Base-by-base conservation (phyloP, 495 filamentous ascomycete genomes). In the Penicillium coffeae region DNA sequence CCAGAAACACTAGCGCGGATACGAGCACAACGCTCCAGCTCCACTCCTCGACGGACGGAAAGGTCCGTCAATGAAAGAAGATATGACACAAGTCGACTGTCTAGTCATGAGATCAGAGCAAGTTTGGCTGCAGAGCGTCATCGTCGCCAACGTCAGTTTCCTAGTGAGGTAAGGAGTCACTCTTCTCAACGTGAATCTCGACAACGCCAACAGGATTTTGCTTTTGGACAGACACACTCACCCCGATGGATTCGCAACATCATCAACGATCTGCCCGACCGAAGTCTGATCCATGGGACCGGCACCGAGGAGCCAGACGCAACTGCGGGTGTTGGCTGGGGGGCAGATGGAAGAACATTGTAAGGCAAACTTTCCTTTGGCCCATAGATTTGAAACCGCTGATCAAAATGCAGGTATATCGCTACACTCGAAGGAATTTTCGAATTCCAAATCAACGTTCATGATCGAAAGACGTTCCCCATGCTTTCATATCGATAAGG, bases 361-460 rank as follows among this genome's bases (percentile, higher is more conserved):
- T 90, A 72, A 75, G 87, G 78, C 22, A n/a, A 38, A 42, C 49
- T 1, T 13, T 6, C 25, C 14, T 8, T 7, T 20, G 1, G 8
- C 5, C 18, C 14, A 2, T 18, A 30, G 8, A 12, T 5, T 21
- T 21, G 19, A 32, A 47, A 44, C 68, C 21, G 43, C 42, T 32
- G 5, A 45, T 5, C 14, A 45, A 22, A n/a, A 44, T 32, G 15
- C 47, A 89, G 87, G 49, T 89, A 83, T 53, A 74, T 87, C 55
- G 87, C 78, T n/a, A 86, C 85, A 3, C 75, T 87, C 44, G 76
- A 85, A 41, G 87, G 87, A 15, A 85, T 91, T 14, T 84, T 87
- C 49, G 84, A 90, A 64, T 87, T 82, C 51, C 74, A 75, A 18
- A 71, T 90, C 46, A 85, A 91, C 57, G 59, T 82, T 16, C 60